phyloP scores from a whole-genome alignment of 768 basidiomycete species.

The Auricularia sp. region DNA sequence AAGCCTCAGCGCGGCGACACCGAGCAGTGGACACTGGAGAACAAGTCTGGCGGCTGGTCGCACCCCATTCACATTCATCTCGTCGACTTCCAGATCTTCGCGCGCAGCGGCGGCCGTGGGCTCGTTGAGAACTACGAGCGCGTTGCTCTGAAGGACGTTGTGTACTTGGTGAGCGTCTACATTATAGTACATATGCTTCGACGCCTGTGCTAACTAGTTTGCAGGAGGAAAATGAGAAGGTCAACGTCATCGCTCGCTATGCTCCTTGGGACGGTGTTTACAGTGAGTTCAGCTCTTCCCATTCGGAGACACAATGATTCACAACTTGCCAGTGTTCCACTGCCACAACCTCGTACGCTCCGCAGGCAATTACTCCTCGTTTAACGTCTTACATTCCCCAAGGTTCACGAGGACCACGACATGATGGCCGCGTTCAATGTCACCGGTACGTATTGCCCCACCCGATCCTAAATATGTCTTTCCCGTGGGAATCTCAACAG shows the following conservation, averaged over 20 bases:
- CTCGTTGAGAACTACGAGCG: neutral
- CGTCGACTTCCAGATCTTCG: conserved; percentile 1
- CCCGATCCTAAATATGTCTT: neutral
- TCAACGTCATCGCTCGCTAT: neutral
- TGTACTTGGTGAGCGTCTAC: neutral
- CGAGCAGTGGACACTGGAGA: neutral
- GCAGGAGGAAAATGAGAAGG: neutral
- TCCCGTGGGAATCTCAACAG: neutral
- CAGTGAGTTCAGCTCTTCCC: neutral
- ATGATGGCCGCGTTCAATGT: conserved; percentile 1
- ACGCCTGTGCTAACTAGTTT: neutral
- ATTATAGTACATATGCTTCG: neutral
- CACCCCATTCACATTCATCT: conserved; percentile 1
- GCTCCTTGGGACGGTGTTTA: neutral
- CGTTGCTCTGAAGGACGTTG: neutral
- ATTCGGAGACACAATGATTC: neutral
- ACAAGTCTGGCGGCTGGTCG: conserved; percentile 1
- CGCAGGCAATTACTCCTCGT: too few relatives aligned
- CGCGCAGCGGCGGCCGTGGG: neutral
- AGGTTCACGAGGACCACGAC: conserved; percentile 1
- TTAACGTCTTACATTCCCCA: too few relatives aligned
- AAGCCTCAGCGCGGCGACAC: neutral
- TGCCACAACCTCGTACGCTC: neutral
- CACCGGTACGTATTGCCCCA: neutral
- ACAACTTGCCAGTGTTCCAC: neutral